Evolutionary conservation across 202 grass and related monocot species (phyloP).

Genomic region (Panicum virgatum): DNA sequence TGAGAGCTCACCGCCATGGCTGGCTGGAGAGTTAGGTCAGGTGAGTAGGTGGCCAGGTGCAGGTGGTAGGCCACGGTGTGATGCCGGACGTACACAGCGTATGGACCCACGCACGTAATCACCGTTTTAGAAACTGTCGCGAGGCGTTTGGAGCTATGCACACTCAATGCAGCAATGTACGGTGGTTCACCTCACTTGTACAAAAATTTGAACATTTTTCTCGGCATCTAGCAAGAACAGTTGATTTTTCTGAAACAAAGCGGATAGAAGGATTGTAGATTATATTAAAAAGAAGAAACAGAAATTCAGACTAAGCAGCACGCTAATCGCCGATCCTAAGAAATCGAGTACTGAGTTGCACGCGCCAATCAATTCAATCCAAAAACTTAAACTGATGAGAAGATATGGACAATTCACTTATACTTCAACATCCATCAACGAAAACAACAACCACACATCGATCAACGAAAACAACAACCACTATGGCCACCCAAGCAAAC

Average conservation of each 20-base stretch:
- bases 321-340: not conserved
- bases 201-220: not conserved
- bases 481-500: too few relatives aligned
- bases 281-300: not conserved
- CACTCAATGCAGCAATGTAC: not conserved
- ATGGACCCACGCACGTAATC: not conserved
- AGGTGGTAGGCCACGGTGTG: slow-evolving; percentile 13
- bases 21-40: not conserved
- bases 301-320: too few relatives aligned
- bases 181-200: too few relatives aligned
- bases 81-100: slow-evolving; percentile 16
- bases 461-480: too few relatives aligned
- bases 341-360: too few relatives aligned
- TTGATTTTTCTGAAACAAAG: not conserved
- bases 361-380: too few relatives aligned
- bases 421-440: too few relatives aligned
- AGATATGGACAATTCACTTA: too few relatives aligned
- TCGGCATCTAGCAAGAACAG: not conserved
- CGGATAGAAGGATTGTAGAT: not conserved
- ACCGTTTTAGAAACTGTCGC: not conserved
- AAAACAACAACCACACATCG: too few relatives aligned
- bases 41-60: slow-evolving; percentile 23
- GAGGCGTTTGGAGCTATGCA: not conserved
- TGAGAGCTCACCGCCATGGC: not conserved
- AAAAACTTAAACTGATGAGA: too few relatives aligned